Base-by-base conservation (phyloP, 2,329 filamentous ascomycete genomes). In the Nemania sp. region DNA sequence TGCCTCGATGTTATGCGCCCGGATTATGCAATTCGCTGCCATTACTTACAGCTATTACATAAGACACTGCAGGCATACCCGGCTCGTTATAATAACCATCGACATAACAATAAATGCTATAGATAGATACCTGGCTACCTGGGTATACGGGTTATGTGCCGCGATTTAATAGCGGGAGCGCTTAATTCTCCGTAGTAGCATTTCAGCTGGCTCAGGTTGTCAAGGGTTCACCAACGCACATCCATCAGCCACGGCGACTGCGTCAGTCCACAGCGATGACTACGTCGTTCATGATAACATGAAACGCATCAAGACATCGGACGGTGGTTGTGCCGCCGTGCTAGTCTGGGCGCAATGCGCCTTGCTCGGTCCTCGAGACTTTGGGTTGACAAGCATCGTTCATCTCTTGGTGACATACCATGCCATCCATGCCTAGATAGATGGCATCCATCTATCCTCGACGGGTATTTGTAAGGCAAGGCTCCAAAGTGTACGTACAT, bases 171-270 rank as follows among this genome's bases (percentile, higher is more conserved):
- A 57, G 55, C 60, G 56, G 59, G 26, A 53, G 54, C n/a, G 57
- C 54, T 45, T 63, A 67, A 67, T 67, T 69, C 60, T 67, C 64
- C 67, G 67, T 61, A 64, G 67, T 67, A 58, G 67, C 26, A 69
- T 69, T 69, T 69, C 67, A 69, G 67, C 64, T 67, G 22, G 55
- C 49, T 66, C 45, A 62, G 60, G 61, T 52, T 62, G 20, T 64
- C 58, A 57, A n/a, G 59, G 51, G 55, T 67, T 61, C 47, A 29
- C 22, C 32, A 60, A 60, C 56, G 54, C 60, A 55, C 55, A 52
- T 68, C 55, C 62, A 51, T 61, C 66, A 69, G 66, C 63, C 53
- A 66, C 66, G 22, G 49, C 24, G 29, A 49, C 58, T 66, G 53
- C 62, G 47, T 53, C 41, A 27, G 62, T 60, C 56, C 53, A 58